These are phyloP conservation scores for Hyaloperonospora arabidopsidis DNA, from an alignment of 352 stramenopile species.

Conservation along the genomic window DNA sequence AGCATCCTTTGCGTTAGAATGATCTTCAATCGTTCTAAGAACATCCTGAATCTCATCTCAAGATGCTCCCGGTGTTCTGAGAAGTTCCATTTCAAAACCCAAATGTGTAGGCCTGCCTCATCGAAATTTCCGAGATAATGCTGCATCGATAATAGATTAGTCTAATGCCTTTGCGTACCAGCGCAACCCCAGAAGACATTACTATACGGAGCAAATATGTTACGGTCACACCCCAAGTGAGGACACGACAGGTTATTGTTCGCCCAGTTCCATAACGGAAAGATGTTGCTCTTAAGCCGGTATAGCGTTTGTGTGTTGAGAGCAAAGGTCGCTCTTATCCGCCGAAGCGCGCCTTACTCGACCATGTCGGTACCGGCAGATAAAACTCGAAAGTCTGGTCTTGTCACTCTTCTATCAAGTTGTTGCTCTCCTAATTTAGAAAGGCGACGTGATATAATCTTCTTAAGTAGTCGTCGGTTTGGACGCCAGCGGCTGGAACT, in stretches of 20 bases:
- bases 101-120: not conserved
- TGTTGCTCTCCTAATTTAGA: too few relatives aligned
- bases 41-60: not conserved
- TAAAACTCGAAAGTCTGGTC: too few relatives aligned
- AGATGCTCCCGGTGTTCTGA: not conserved
- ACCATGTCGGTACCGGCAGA: too few relatives aligned
- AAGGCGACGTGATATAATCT: too few relatives aligned
- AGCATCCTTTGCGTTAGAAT: not conserved
- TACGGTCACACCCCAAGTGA: not conserved
- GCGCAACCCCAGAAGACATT: not conserved
- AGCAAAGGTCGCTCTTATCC: too few relatives aligned
- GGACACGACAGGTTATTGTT: not conserved
- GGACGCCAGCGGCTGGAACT: too few relatives aligned
- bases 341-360: too few relatives aligned
- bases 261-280: not conserved
- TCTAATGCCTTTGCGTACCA: not conserved
- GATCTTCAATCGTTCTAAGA: not conserved
- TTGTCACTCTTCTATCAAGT: too few relatives aligned
- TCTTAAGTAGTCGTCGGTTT: too few relatives aligned
- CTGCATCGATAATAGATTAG: not conserved
- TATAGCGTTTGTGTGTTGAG: too few relatives aligned
- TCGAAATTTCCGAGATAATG: not conserved
- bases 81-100: not conserved
- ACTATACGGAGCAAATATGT: not conserved
- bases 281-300: too few relatives aligned